These are phyloP conservation scores for Pyricularia sp. DNA, from an alignment of 2,329 filamentous ascomycete species.

Conservation along the genomic window DNA sequence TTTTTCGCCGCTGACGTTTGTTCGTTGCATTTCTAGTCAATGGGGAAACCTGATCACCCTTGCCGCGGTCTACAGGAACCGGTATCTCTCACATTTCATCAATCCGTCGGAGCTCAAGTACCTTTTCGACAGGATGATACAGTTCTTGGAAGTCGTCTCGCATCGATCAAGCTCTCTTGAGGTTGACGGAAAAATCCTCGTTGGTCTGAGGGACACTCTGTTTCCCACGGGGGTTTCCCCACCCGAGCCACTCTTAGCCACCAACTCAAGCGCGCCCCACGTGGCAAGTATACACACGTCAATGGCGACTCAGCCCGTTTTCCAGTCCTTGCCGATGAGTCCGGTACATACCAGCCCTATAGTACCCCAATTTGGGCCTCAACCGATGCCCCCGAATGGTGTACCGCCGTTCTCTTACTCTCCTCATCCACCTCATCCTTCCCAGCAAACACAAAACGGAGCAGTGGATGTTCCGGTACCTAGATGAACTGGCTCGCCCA, in stretches of 20 bases:
- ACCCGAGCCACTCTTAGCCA: not conserved
- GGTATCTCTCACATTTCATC: slow-evolving; percentile 49
- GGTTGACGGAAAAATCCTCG: slow-evolving; percentile 67
- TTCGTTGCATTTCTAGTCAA: slow-evolving; percentile 51
- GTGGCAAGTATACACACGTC: not conserved
- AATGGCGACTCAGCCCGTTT: not conserved
- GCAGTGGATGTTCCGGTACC: not conserved
- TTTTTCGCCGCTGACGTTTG: slow-evolving; percentile 13
- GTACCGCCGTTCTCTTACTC: not conserved
- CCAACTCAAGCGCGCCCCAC: not conserved
- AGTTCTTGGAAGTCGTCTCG: slow-evolving; percentile 61
- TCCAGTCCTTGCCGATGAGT: not conserved
- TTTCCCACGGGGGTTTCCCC: slow-evolving; percentile 7
- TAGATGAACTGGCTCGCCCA: not conserved
- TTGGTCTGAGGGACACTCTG: slow-evolving; percentile 39
- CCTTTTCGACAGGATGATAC: slow-evolving; percentile 65
- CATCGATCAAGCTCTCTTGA: slow-evolving; percentile 66
- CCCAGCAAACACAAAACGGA: not conserved
- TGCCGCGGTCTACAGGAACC: slow-evolving; percentile 67
- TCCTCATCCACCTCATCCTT: not conserved
- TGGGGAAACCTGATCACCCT: slow-evolving; percentile 95
- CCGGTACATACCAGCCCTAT: not conserved
- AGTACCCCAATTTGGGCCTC: not conserved
- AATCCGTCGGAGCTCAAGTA: slow-evolving; percentile 41
- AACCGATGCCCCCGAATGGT: not conserved